phyloP scores from a whole-genome alignment of 148 eudicot species.

The Mesembryanthemum crystallinum region DNA sequence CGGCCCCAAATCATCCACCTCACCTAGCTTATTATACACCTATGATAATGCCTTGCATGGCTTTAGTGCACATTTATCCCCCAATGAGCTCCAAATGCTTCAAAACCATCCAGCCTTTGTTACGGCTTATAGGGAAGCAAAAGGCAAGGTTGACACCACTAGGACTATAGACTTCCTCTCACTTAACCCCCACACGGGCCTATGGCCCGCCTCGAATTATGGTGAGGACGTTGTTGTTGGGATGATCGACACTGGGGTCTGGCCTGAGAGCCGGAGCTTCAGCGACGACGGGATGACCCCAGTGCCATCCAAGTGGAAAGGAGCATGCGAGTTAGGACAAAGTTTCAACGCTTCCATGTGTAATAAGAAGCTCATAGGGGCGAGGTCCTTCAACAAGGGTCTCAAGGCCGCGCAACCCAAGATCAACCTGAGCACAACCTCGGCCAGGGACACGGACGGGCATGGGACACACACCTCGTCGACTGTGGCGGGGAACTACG shows the following conservation, averaged over 20 bases:
- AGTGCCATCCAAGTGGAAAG: constrained; percentile 49
- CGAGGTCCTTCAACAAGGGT: constrained; percentile 55
- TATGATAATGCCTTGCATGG: constrained; percentile 63
- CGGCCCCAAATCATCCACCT: constrained; percentile 3
- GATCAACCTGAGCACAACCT: constrained; percentile 30
- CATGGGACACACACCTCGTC: constrained; percentile 82
- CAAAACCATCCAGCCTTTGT: constrained; percentile 45
- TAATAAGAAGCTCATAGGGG: constrained; percentile 61
- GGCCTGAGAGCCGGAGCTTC: constrained; percentile 69
- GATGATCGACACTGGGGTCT: constrained; percentile 59
- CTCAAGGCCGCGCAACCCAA: constrained; percentile 37
- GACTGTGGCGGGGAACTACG: constrained; percentile 57
- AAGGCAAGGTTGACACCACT: constrained; percentile 48
- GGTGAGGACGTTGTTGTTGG: constrained; percentile 55
- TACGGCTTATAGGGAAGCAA: constrained; percentile 37
- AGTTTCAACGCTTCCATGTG: constrained; percentile 45
- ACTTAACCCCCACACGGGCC: constrained; percentile 41
- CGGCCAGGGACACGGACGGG: constrained; percentile 61
- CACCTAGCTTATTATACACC: constrained; percentile 43
- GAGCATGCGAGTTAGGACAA: constrained; percentile 47
- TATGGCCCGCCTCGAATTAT: constrained; percentile 59
- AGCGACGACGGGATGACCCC: constrained; percentile 47
- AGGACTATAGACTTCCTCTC: constrained; percentile 49
- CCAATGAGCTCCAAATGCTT: constrained; percentile 36
- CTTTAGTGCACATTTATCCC: constrained; percentile 53